phyloP scores from a whole-genome alignment of 2,329 filamentous ascomycete species.

The Penicillium decumbens region DNA sequence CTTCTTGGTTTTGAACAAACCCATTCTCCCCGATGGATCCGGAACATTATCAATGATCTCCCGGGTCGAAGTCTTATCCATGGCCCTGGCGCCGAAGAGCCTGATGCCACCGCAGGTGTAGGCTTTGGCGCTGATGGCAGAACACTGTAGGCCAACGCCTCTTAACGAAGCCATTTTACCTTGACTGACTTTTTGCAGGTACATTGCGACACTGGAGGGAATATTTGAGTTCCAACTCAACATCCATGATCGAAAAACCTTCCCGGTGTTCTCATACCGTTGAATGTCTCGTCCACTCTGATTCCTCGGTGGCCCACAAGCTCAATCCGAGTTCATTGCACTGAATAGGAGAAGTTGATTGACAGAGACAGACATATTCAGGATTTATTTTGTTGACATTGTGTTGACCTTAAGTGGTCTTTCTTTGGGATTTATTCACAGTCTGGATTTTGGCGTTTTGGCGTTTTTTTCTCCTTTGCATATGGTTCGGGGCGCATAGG shows the following conservation, averaged over 20 bases:
- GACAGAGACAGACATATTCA: background rate
- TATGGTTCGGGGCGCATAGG: slow-evolving; percentile 20
- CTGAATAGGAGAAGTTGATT: background rate
- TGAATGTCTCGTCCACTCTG: slow-evolving; percentile 19
- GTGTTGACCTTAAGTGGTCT: background rate
- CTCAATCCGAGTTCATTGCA: background rate
- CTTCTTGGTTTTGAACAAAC: slow-evolving; percentile 32
- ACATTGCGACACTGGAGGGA: slow-evolving; percentile 46
- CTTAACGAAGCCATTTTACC: background rate
- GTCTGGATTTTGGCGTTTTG: slow-evolving; percentile 2
- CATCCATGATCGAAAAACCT: slow-evolving; percentile 46
- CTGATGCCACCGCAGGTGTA: slow-evolving; percentile 45
- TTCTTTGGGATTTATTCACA: background rate
- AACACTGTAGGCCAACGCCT: slow-evolving; percentile 39
- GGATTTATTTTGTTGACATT: background rate
- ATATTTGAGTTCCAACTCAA: slow-evolving; percentile 48
- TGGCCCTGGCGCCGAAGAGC: slow-evolving; percentile 33
- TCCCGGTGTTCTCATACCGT: slow-evolving; percentile 42
- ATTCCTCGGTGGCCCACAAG: background rate
- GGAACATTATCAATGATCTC: slow-evolving; percentile 36
- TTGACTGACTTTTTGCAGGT: slow-evolving; percentile 31
- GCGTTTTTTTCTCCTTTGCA: slow-evolving; percentile 14
- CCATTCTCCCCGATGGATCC: slow-evolving; percentile 37
- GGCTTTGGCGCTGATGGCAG: slow-evolving; percentile 47
- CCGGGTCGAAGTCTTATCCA: slow-evolving; percentile 31